Percentiles rank a stretch among this genome's conserved stretches.
Conservation (phyloP, 1,284 basidiomycete genomes). For the Mycena citricolor region DNA sequence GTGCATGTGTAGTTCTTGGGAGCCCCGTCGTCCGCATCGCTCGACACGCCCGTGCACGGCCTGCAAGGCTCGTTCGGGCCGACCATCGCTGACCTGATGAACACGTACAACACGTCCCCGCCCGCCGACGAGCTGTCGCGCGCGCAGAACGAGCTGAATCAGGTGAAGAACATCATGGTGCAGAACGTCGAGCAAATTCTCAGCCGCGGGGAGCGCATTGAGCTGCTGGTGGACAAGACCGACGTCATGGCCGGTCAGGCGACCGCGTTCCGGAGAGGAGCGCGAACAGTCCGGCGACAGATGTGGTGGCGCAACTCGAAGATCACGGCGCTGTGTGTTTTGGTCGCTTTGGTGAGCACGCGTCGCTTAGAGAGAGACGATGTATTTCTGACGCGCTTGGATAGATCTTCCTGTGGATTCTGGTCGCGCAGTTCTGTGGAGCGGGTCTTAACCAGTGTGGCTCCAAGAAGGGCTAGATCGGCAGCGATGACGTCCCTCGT, state of each 20-base stretch:
- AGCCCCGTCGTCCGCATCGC: constrained; percentile 52
- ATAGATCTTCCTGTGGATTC: constrained; percentile 75
- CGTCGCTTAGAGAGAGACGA: no score
- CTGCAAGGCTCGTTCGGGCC: constrained; percentile 72
- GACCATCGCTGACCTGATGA: constrained; percentile 71
- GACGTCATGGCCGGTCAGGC: constrained; percentile 95
- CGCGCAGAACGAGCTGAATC: constrained; percentile 88
- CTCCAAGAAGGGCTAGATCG: constrained; percentile 26
- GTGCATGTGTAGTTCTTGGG: constrained; percentile 56
- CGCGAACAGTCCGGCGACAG: constrained; percentile 81
- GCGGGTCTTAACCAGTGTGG: constrained; percentile 68
- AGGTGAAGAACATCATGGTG: constrained; percentile 98
- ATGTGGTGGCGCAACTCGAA: constrained; percentile 98
- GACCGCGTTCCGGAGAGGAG: constrained; percentile 88
- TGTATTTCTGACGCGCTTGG: constrained; percentile 10
- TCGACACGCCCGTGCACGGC: constrained; percentile 57
- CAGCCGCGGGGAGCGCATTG: constrained; percentile 91
- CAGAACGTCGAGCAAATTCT: constrained; percentile 96
- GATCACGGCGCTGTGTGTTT: constrained; percentile 67
- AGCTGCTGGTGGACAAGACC: constrained; percentile 95
- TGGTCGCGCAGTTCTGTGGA: constrained; percentile 87
- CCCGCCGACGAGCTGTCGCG: constrained; percentile 88
- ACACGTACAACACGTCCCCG: constrained; percentile 86
- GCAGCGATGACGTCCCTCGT: no score
- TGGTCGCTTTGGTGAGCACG: constrained; percentile 73